phyloP scores from a whole-genome alignment of 1,284 basidiomycete species.

The Puccinia polysora region DNA sequence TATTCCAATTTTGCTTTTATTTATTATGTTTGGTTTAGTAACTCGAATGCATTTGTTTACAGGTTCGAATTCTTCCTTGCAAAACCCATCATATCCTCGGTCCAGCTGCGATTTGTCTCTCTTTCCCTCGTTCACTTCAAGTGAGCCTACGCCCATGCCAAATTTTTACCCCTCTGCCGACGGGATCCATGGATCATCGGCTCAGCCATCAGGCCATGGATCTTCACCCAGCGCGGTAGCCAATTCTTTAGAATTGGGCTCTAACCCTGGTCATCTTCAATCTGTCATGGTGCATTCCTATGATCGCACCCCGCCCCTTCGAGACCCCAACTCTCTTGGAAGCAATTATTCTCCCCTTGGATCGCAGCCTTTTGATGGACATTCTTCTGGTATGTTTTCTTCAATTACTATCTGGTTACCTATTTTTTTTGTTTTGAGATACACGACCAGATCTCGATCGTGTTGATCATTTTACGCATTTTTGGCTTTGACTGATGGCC shows the following conservation, averaged over 20 bases:
- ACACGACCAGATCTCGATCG: too few species aligned
- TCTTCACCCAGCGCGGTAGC: not conserved
- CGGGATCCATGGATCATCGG: not conserved
- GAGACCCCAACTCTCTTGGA: not conserved
- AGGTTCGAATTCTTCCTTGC: conserved; percentile 3
- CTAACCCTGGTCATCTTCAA: conserved; percentile 2
- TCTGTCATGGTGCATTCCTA: not conserved
- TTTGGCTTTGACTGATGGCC: too few species aligned
- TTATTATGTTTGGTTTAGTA: not conserved
- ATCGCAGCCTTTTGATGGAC: conserved; percentile 11
- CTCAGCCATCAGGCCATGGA: not conserved
- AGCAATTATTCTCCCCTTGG: not conserved
- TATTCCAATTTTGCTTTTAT: not conserved
- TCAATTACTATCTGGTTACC: conserved; percentile 11
- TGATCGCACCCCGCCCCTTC: not conserved
- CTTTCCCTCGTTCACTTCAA: not conserved
- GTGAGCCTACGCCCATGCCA: not conserved
- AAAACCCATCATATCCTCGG: conserved; percentile 12
- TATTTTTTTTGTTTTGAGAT: too few species aligned
- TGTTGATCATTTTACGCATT: too few species aligned
- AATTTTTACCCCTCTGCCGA: conserved; percentile 1
- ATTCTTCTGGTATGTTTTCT: conserved; percentile 1
- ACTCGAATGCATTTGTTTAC: not conserved
- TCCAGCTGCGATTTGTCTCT: conserved; percentile 7
- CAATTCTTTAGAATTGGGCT: not conserved